These are phyloP conservation scores for Aspergillus tubingensis DNA, from an alignment of 2,329 filamentous ascomycete species.

Conservation along the genomic window DNA sequence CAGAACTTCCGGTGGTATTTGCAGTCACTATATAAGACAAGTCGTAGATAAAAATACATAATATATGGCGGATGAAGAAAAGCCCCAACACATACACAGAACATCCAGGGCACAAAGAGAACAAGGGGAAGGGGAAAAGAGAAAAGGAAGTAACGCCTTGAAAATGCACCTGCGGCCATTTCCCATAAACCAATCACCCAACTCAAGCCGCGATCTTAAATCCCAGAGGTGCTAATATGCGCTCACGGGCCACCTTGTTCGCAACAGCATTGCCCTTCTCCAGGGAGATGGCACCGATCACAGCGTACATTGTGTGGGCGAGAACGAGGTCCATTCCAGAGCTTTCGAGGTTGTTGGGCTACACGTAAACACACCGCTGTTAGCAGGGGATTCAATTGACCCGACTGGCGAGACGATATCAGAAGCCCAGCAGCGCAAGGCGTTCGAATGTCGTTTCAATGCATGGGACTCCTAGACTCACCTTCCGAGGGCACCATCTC, in stretches of 20 bases:
- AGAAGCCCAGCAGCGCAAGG: not conserved
- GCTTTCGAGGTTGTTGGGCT: constrained; percentile 66
- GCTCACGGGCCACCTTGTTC: constrained; percentile 71
- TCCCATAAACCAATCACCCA: constrained; percentile 19
- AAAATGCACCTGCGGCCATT: constrained; percentile 38
- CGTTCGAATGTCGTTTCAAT: not conserved
- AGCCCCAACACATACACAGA: constrained; percentile 24
- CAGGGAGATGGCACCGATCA: constrained; percentile 85
- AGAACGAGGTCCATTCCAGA: constrained; percentile 78
- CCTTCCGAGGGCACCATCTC: constrained; percentile 84
- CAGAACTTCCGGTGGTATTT: constrained; percentile 25
- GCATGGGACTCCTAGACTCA: constrained; percentile 46
- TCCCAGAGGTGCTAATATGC: constrained; percentile 63
- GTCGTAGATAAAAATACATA: constrained; percentile 38
- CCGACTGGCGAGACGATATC: not conserved
- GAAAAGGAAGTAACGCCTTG: constrained; percentile 36
- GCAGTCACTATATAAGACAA: constrained; percentile 27
- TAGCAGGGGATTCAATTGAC: not conserved
- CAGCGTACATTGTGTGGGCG: constrained; percentile 75
- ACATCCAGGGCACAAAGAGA: constrained; percentile 23
- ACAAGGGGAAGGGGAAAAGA: constrained; percentile 16
- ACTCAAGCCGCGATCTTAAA: constrained; percentile 33
- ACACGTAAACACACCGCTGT: not conserved
- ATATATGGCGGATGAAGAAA: constrained; percentile 27
- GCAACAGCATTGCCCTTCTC: constrained; percentile 81